Base-by-base conservation (phyloP, 805 yeast species). In the Pichia exigua region DNA sequence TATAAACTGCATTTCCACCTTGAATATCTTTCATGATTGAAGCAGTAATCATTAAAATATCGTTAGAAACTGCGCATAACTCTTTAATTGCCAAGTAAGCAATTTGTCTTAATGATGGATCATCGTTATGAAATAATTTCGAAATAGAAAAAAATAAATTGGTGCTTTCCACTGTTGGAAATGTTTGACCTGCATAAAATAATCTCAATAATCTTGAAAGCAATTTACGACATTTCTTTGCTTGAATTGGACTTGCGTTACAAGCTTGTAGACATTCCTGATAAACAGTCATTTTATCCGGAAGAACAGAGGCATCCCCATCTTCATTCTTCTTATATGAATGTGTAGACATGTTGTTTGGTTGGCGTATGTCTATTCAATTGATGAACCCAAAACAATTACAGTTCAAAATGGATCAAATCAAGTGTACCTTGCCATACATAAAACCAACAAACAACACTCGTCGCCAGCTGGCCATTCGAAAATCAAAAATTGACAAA, bases 1-100 rank as follows among this genome's bases (percentile, higher is more conserved):
- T 89, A 70, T 85, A 90, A 55, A 89, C 73, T 57, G 81, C 73
- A 54, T 88, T 95, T 52, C 92, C 92, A 58, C 83, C 84, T 71
- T 95, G 97, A 50, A 94, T 88, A 71, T 94, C 99, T 71, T 91
- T 91, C 97, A 94, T 94, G 65, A 94, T 91, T 27, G 96, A 90
- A 2, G 97, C 88, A 27, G 99, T 94, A 27, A 92, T 97, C 98
- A 94, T 94, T 68, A 94, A 78, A 52, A 90, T 89, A 69, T 94
- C 97, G 59, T 88, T 87, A 21, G 97, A 88, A 56, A 85, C 79
- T 20, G 83, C 71, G 47, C 92, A 80, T 56, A 94, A 78, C 68
- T 92, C 97, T 73, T 94, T 94, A 69, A 92, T 90, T 17, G 97
- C 92, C 66, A 94, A 75, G 65, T 92, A 94, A 18, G 92, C 96